Evolutionary conservation across 2,329 filamentous ascomycete genomes (phyloP).

Genomic region (Aspergillus chevalieri): DNA sequence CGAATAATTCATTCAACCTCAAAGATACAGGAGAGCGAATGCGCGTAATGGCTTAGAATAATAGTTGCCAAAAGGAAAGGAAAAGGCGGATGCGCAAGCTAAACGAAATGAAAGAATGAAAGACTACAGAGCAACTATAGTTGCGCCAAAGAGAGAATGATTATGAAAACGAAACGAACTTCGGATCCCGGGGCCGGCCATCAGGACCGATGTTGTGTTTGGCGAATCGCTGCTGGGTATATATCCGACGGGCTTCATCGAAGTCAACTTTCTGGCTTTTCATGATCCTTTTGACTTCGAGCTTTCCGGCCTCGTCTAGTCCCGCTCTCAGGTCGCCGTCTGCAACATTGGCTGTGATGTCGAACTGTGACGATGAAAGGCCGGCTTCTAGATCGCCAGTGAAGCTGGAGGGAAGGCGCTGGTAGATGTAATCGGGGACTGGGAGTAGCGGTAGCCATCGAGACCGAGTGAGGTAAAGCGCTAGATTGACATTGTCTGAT

Average conservation of each 20-base stretch:
- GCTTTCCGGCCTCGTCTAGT: slow-evolving; percentile 72
- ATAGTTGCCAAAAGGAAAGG: not conserved
- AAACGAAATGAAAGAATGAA: slow-evolving; percentile 2
- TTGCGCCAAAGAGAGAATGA: not conserved
- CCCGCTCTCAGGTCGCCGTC: slow-evolving; percentile 72
- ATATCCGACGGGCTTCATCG: slow-evolving; percentile 81
- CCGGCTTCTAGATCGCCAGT: slow-evolving; percentile 81
- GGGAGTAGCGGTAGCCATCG: slow-evolving; percentile 69
- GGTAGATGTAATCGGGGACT: slow-evolving; percentile 64
- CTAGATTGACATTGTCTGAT: slow-evolving; percentile 31
- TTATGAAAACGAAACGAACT: slow-evolving; percentile 88
- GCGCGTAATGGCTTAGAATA: not conserved
- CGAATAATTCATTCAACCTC: not conserved
- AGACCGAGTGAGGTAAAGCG: slow-evolving; percentile 71
- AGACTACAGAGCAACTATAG: not conserved
- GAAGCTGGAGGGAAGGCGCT: slow-evolving; percentile 71
- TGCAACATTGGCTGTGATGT: slow-evolving; percentile 72
- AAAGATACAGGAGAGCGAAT: slow-evolving; percentile 1
- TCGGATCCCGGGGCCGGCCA: slow-evolving; percentile 81
- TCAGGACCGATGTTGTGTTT: slow-evolving; percentile 85
- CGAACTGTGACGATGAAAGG: slow-evolving; percentile 74
- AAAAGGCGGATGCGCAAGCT: not conserved
- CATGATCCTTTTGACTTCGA: slow-evolving; percentile 84
- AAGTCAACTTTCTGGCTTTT: slow-evolving; percentile 74
- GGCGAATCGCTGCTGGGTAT: slow-evolving; percentile 78